phyloP scores from a whole-genome alignment of 2,329 filamentous ascomycete genomes.

The Beauveria caledonica region DNA sequence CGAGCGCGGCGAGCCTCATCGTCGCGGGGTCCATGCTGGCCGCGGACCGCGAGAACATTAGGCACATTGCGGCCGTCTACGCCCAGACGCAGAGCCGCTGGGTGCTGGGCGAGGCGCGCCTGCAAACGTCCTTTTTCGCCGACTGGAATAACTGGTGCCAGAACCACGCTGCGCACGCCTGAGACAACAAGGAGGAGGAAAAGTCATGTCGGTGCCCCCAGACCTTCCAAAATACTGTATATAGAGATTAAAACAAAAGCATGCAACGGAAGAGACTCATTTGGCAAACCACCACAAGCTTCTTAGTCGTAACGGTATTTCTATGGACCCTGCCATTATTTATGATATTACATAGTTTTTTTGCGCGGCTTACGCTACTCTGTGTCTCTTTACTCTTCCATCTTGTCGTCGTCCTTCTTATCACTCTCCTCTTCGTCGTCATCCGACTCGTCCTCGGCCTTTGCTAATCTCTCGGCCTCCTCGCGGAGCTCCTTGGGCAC shows the following conservation, averaged over 20 bases:
- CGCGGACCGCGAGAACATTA: conserved; percentile 42
- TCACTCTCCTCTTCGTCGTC: conserved; percentile 66
- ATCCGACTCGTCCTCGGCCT: conserved; percentile 79
- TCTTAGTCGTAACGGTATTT: conserved; percentile 14
- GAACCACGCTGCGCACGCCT: conserved; percentile 33
- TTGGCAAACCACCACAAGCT: conserved; percentile 19
- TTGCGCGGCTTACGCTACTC: conserved; percentile 7
- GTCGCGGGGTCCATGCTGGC: conserved; percentile 54
- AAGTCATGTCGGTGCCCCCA: background rate
- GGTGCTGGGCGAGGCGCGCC: conserved; percentile 48
- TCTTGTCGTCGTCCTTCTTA: conserved; percentile 64
- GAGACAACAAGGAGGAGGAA: conserved; percentile 12
- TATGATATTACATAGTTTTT: conserved; percentile 28
- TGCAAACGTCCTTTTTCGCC: conserved; percentile 58
- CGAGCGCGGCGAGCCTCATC: conserved; percentile 63
- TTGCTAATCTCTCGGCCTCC: conserved; percentile 87
- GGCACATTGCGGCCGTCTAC: conserved; percentile 56
- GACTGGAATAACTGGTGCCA: conserved; percentile 71
- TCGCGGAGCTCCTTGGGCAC: conserved; percentile 85
- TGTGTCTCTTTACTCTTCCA: conserved; percentile 64
- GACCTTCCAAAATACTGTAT: background rate
- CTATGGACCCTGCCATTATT: conserved; percentile 14
- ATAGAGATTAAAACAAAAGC: background rate
- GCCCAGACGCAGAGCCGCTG: conserved; percentile 49
- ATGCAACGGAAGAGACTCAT: background rate